Evolutionary conservation across 805 yeast species (phyloP).

Genomic region (Saccharomycopsis capsularis): DNA sequence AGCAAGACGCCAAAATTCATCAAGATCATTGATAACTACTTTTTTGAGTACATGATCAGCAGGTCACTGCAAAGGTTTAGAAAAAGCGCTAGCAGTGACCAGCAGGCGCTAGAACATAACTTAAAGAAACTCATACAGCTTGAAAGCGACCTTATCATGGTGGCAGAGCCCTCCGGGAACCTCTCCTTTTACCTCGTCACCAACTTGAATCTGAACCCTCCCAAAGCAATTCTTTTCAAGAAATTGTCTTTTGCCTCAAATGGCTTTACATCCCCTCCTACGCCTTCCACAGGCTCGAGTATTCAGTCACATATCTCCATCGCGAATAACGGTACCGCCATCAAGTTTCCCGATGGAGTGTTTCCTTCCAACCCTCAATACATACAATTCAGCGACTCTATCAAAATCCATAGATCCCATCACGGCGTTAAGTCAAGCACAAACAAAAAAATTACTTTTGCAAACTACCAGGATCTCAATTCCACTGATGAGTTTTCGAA

Average conservation of each 20-base stretch:
- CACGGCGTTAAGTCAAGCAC: constrained; percentile 5
- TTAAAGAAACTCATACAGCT: constrained; percentile 25
- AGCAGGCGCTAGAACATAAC: constrained; percentile 22
- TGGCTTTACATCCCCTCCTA: background rate
- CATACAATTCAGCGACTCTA: constrained; percentile 31
- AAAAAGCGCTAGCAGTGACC: constrained; percentile 4
- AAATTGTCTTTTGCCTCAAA: constrained; percentile 26
- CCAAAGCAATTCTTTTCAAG: constrained; percentile 41
- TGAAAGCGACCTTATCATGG: constrained; percentile 38
- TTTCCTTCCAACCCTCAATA: constrained; percentile 28
- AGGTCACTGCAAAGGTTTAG: constrained; percentile 10
- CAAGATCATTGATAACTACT: constrained; percentile 36
- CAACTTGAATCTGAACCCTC: constrained; percentile 49
- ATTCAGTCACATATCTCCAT: no score
- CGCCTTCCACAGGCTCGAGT: background rate
- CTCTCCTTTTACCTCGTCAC: constrained; percentile 41
- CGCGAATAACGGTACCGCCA: no score
- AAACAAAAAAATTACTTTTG: constrained; percentile 19
- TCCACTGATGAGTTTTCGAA: constrained; percentile 13
- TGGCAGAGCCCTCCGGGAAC: constrained; percentile 35
- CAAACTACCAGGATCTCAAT: constrained; percentile 12
- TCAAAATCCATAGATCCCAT: constrained; percentile 15
- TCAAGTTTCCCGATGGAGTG: constrained; percentile 11
- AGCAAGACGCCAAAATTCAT: constrained; percentile 28
- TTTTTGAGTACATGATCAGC: constrained; percentile 28